These are phyloP conservation scores for Polygonum maritimum DNA, from an alignment of 148 eudicot species.

Conservation along the genomic window DNA sequence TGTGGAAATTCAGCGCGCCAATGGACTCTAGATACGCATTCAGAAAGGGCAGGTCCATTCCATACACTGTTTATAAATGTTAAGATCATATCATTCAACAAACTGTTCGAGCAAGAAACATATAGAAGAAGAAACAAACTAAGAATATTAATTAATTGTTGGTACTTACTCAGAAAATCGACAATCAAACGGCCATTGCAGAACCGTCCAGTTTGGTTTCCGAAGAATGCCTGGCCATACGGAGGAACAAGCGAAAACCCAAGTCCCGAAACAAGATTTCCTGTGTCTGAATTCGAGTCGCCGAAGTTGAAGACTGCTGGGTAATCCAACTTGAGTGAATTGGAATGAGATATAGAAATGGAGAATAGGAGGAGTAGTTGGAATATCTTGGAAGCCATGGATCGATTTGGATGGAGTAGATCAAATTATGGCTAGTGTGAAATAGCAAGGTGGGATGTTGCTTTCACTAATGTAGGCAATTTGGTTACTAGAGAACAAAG, in stretches of 20 bases:
- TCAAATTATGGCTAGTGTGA: neutral
- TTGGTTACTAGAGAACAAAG: conserved; percentile 8
- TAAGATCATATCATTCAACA: neutral
- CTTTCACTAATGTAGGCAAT: neutral
- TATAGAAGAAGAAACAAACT: too few relatives aligned
- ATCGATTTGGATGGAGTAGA: neutral
- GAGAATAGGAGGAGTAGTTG: neutral
- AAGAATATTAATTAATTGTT: too few relatives aligned
- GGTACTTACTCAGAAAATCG: conserved; percentile 37
- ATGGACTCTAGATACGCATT: conserved; percentile 19
- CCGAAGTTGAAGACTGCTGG: conserved; percentile 95
- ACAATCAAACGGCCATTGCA: conserved; percentile 44
- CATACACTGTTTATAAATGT: conserved; percentile 1
- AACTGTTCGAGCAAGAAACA: neutral
- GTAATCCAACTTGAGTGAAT: conserved; percentile 45
- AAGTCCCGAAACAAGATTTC: conserved; percentile 33
- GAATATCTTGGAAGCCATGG: conserved; percentile 13
- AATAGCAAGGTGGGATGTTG: conserved; percentile 1
- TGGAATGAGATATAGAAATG: conserved; percentile 13
- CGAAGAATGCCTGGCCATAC: conserved; percentile 37
- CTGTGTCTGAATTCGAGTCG: conserved; percentile 91
- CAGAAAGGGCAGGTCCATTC: conserved; percentile 15
- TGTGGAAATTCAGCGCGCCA: conserved; percentile 16
- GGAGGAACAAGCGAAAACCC: conserved; percentile 33
- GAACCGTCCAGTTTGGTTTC: conserved; percentile 30